A percentile compares a stretch with the other conserved stretches of the same genome.
Evolutionary conservation across 352 stramenopile species (phyloP).

Genomic region (Aphanomyces astaci): DNA sequence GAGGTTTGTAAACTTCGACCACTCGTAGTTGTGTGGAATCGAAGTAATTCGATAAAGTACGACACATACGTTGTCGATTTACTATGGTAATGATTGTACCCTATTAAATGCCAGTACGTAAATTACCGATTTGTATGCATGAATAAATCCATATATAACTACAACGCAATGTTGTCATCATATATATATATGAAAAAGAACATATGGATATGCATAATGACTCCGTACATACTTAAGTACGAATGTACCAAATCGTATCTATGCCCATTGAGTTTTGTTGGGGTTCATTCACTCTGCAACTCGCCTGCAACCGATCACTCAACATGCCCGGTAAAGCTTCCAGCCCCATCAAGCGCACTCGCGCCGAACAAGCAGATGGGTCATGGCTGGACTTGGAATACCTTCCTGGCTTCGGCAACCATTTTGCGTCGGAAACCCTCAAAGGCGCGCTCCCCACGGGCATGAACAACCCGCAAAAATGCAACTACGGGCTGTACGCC

Average conservation of each 20-base stretch:
- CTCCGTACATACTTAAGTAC: neutral
- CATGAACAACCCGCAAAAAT: slow-evolving; percentile 93
- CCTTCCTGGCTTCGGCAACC: slow-evolving; percentile 87
- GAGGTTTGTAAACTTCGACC: slow-evolving; percentile 18
- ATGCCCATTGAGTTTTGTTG: neutral
- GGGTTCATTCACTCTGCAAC: neutral
- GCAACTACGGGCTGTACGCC: slow-evolving; percentile 87
- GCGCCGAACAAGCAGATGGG: neutral
- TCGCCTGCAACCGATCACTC: neutral
- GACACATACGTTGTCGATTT: neutral
- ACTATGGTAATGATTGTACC: neutral
- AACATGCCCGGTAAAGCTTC: neutral
- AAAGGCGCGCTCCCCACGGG: slow-evolving; percentile 81
- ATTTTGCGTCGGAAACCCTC: slow-evolving; percentile 91
- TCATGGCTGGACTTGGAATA: slow-evolving; percentile 74
- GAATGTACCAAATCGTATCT: neutral
- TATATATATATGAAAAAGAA: neutral
- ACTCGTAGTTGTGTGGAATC: neutral
- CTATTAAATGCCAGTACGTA: neutral
- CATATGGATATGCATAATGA: neutral
- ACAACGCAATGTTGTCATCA: neutral
- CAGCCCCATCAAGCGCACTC: neutral
- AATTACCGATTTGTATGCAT: neutral
- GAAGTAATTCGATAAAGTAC: neutral
- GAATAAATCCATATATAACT: neutral